Evolutionary conservation across 768 basidiomycete species (phyloP), one percentile per base, ranked within the genome.

Genomic region (Pisolithus tinctorius): DNA sequence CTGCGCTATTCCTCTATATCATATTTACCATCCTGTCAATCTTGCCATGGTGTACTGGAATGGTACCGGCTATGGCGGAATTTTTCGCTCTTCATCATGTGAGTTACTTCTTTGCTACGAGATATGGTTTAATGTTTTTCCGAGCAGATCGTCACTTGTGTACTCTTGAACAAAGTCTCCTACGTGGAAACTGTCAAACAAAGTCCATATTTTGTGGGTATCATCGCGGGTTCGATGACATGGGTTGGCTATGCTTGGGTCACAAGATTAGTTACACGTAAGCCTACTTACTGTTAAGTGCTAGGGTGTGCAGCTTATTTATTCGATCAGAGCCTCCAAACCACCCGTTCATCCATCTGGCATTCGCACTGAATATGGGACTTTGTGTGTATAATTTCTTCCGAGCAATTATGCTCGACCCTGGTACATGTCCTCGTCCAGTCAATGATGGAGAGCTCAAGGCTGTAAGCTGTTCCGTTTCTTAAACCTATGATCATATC

Each of bases 31-130:
- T 91, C 10, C 71, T 95, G 52, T 80, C 82, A 41, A 78, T 87
- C 49, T 74, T 94, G 10, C 92, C 94, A 39, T 93, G 91, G 84
- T 98, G 93, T 67, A 87, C 88, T 3, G 90, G 87, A 14, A 68
- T 92, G 23, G 74, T 93, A 29, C 78, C 96, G 45, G 87, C 89
- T 0, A 73, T 85, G 62, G 91, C 87, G 0, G 83, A 92, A 61
- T 91, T 93, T 69, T 95, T 91, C 59, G 88, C 80, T 44, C 89
- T 95, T 88, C 95, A 97, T 62, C 88, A 96, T 61, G 90, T 93
- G 66, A 55, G 86, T 74, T 4, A n/a, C 23, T n/a, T 10, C 34
- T 9, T 44, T 20, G 39, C 23, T 26, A 4, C 39, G 45, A 3
- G 17, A n/a, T 10, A 30, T 17, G n/a, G 6, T 17, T 51, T 26